phyloP scores from a whole-genome alignment of 1,139 yeast species.

The Kodamaea alishanica region DNA sequence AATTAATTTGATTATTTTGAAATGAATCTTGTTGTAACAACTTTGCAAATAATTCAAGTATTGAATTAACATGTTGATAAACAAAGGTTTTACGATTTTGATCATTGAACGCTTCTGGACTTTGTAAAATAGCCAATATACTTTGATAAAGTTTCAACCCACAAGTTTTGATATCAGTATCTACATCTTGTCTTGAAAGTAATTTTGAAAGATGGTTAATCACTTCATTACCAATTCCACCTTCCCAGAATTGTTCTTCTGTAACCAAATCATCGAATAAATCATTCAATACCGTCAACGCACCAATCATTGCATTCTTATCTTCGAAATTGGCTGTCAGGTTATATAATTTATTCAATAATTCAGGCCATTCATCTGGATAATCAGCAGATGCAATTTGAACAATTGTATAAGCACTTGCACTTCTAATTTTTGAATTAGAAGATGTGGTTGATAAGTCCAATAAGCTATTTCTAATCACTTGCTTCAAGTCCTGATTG shows the following conservation, averaged over 20 bases:
- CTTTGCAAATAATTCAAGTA: conserved; percentile 18
- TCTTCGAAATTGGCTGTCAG: conserved; percentile 31
- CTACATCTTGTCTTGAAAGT: conserved; percentile 26
- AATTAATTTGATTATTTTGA: conserved; percentile 3
- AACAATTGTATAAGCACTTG: conserved; percentile 71
- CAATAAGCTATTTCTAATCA: conserved; percentile 50
- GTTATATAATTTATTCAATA: conserved; percentile 49
- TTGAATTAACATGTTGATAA: conserved; percentile 22
- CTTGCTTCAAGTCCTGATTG: conserved; percentile 46
- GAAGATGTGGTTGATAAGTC: conserved; percentile 47
- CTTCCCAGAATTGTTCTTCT: conserved; percentile 81
- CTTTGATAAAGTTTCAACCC: conserved; percentile 52
- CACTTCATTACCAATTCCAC: conserved; percentile 57
- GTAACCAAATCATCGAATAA: conserved; percentile 81
- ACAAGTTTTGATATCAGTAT: conserved; percentile 42
- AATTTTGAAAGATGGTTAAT: conserved; percentile 45
- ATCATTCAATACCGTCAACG: conserved; percentile 68
- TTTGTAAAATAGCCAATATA: conserved; percentile 50
- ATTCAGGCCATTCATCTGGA: conserved; percentile 93
- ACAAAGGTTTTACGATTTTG: conserved; percentile 31
- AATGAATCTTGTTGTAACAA: conserved; percentile 6
- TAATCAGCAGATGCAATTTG: conserved; percentile 87
- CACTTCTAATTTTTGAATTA: conserved; percentile 60
- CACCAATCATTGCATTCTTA: conserved; percentile 51
- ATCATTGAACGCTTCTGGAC: conserved; percentile 47